Conservation (phyloP, 768 basidiomycete species). For the Hericium erinaceus region DNA sequence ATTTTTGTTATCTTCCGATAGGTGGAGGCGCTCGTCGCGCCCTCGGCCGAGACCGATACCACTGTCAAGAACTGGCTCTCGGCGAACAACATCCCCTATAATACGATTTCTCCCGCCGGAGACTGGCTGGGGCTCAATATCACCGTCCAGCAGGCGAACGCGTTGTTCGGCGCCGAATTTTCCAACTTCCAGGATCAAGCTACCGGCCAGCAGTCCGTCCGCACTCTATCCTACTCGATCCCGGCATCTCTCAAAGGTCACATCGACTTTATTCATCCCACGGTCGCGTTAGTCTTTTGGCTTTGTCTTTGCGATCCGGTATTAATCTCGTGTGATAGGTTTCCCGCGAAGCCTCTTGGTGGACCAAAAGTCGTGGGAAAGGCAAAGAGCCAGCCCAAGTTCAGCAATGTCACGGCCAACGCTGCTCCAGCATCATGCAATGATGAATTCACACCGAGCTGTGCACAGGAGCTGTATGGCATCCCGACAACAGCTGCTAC, state of each 20-base stretch:
- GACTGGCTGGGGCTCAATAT: conserved; percentile 20
- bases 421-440: not conserved
- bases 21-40: conserved; percentile 10
- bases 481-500: conserved; percentile 25
- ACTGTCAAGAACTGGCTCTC: conserved; percentile 21
- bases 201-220: conserved; percentile 7
- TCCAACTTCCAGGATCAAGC: conserved; percentile 1
- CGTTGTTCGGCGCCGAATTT: not conserved
- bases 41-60: conserved; percentile 13
- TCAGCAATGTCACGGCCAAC: not conserved
- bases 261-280: conserved; percentile 14
- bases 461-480: conserved; percentile 26
- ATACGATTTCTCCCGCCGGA: conserved; percentile 18
- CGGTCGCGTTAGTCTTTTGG: conserved; percentile 5
- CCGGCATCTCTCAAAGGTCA: conserved; percentile 7
- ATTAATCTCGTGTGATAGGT: not conserved
- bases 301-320: not conserved
- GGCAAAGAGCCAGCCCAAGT: no score
- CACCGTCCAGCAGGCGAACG: conserved; percentile 21
- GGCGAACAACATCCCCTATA: conserved; percentile 17
- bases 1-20: not conserved
- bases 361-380: not conserved
- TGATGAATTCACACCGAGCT: conserved; percentile 19
- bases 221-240: conserved; percentile 4
- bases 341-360: not conserved